Base-by-base conservation (phyloP, 306 rosid genomes). In the Acacia melanoxylon region DNA sequence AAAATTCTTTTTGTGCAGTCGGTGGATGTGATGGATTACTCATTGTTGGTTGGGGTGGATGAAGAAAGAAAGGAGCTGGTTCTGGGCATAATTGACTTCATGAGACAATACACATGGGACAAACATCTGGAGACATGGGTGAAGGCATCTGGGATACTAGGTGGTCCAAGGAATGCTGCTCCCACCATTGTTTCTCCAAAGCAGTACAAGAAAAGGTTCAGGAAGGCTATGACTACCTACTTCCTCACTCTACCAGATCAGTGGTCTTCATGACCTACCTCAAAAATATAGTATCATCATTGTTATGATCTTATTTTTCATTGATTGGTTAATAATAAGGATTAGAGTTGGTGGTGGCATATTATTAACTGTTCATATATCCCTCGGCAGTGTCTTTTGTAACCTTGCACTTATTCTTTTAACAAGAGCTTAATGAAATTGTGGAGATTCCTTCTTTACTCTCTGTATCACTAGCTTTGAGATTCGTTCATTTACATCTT, bases 71-170 rank as follows among this genome's bases (percentile, higher is more conserved):
- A 94, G 68, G 99, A 96, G 83, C 86, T 96, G 75, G 99, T 96
- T 51, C 45, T 96, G 74, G 99, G 99, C 22, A 96, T 96, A 65
- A 96, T 96, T 69, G 99, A 96, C 87, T 96, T 83, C 88, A 92
- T 96, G 98, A 93, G 99, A 77, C 99, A 96, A 25, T 96, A 96
- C 88, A 96, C 99, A 1, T 96, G 99, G 99, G 99, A 96, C 94
- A 96, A 96, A 88, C 99, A 96, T 84, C 87, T 96, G 78, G 99
- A 96, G 83, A 94, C 99, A 44, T 94, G 97, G 99, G 99, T 94
- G 8, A 96, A 96, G 86, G 90, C 97, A 11, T 83, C 97, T 25
- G 99, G 99, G 41, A 94, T 96, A 58, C 95, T 96, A 31, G 99
- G 99, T 11, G 99, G 99, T 79, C 90, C 86, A 0, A 96, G 75